These are phyloP conservation scores for Phaeosphaeria sp. DNA, from an alignment of 2,329 filamentous ascomycete species.

Conservation along the genomic window DNA sequence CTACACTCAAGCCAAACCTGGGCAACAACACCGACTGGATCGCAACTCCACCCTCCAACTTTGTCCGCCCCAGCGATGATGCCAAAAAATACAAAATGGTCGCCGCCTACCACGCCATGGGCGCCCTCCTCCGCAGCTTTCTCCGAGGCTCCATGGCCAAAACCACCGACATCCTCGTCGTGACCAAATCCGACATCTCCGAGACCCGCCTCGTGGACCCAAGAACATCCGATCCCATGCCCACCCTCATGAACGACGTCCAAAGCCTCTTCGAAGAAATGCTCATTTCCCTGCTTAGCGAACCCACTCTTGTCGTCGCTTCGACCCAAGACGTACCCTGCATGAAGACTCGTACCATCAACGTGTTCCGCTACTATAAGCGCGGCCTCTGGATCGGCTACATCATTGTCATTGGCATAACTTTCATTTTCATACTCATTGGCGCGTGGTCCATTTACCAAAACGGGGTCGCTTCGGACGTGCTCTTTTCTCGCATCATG, in stretches of 20 bases:
- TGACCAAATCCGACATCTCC: slow-evolving; percentile 44
- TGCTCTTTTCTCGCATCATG: slow-evolving; percentile 46
- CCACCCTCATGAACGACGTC: slow-evolving; percentile 34
- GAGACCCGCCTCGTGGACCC: slow-evolving; percentile 42
- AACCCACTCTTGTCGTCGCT: slow-evolving; percentile 39
- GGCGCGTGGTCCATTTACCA: slow-evolving; percentile 42
- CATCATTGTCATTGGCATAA: slow-evolving; percentile 37
- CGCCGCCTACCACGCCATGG: slow-evolving; percentile 42
- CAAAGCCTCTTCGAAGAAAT: slow-evolving; percentile 47
- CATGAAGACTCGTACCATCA: slow-evolving; percentile 30
- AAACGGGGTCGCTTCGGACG: slow-evolving; percentile 47
- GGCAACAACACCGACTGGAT: slow-evolving; percentile 18
- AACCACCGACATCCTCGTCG: slow-evolving; percentile 23
- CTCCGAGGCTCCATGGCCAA: slow-evolving; percentile 41
- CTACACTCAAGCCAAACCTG: slow-evolving; percentile 22
- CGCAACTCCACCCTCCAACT: slow-evolving; percentile 27
- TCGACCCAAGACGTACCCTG: slow-evolving; percentile 31
- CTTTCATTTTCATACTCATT: slow-evolving; percentile 37
- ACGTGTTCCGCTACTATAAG: slow-evolving; percentile 41
- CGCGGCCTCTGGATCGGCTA: slow-evolving; percentile 46
- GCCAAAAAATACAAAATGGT: slow-evolving; percentile 37
- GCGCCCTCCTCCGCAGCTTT: slow-evolving; percentile 42
- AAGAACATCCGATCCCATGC: slow-evolving; percentile 34
- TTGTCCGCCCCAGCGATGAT: slow-evolving; percentile 31
- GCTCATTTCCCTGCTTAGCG: slow-evolving; percentile 43